Conservation (phyloP, 2,329 filamentous ascomycete species). For the Nigrospora oryzae region DNA sequence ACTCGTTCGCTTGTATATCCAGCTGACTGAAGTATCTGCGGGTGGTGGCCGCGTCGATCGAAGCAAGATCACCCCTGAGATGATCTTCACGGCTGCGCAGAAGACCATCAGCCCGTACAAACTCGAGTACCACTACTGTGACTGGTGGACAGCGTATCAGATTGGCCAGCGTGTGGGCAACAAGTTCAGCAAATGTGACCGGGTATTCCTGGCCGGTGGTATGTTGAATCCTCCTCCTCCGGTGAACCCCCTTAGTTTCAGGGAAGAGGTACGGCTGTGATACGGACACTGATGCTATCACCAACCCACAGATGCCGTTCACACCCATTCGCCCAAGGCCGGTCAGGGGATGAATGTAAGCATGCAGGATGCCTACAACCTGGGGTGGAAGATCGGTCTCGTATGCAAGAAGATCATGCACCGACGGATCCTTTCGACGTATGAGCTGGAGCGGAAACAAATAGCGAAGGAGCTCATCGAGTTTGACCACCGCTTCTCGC, state of each 20-base stretch:
- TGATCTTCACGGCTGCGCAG: conserved; percentile 54
- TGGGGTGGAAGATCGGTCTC: conserved; percentile 25
- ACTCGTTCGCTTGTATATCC: conserved; percentile 57
- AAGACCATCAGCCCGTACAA: conserved; percentile 60
- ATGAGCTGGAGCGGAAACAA: conserved; percentile 36
- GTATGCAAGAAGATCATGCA: conserved; percentile 22
- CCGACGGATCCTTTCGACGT: conserved; percentile 27
- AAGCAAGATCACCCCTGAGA: conserved; percentile 53
- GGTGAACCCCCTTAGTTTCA: too few species aligned
- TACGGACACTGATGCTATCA: too few species aligned
- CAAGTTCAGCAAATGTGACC: conserved; percentile 43
- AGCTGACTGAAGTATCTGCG: conserved; percentile 42
- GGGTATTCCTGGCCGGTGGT: conserved; percentile 61
- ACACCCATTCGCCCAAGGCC: conserved; percentile 49
- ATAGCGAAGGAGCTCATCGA: conserved; percentile 53
- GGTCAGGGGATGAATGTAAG: conserved; percentile 63
- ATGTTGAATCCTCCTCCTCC: background rate
- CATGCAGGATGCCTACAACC: conserved; percentile 4
- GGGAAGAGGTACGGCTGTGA: too few species aligned
- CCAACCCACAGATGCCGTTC: conserved; percentile 36
- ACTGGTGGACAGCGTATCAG: conserved; percentile 55
- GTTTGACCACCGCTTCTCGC: conserved; percentile 40
- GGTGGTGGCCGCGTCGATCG: conserved; percentile 42
- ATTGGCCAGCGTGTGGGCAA: conserved; percentile 58
- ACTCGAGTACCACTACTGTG: conserved; percentile 53